phyloP scores from a whole-genome alignment of 345 rosid genomes.

The Eucalyptus lansdowneana region DNA sequence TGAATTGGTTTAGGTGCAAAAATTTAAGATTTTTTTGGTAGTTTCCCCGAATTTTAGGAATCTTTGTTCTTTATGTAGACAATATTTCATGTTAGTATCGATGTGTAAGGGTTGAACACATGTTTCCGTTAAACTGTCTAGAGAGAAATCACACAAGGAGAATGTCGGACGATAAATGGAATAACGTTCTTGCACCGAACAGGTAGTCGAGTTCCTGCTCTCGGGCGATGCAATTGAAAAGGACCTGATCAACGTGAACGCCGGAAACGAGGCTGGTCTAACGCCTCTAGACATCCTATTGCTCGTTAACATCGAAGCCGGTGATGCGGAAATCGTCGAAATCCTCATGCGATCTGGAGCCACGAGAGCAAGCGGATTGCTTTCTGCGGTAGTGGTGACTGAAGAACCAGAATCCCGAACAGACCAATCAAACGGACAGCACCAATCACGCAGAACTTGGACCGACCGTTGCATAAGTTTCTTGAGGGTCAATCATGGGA shows the following conservation, averaged over 20 bases:
- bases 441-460: neutral
- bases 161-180: neutral
- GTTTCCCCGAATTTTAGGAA: neutral
- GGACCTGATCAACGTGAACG: no score
- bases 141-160: neutral
- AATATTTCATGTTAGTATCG: neutral
- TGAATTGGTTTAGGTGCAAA: no score
- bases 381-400: neutral
- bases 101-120: neutral
- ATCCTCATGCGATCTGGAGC: conserved; percentile 8
- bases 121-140: neutral
- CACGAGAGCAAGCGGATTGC: neutral
- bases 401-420: neutral
- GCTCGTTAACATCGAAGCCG: conserved; percentile 5
- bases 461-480: neutral
- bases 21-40: no score
- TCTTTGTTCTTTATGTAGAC: neutral
- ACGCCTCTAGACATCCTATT: conserved; percentile 7
- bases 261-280: neutral
- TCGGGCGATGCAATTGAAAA: no score
- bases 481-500: neutral
- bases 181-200: neutral
- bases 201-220: neutral
- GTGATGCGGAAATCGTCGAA: conserved; percentile 7
- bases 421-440: neutral